Base-by-base conservation (phyloP, 257 asterid species). In the Capsicum baccatum region DNA sequence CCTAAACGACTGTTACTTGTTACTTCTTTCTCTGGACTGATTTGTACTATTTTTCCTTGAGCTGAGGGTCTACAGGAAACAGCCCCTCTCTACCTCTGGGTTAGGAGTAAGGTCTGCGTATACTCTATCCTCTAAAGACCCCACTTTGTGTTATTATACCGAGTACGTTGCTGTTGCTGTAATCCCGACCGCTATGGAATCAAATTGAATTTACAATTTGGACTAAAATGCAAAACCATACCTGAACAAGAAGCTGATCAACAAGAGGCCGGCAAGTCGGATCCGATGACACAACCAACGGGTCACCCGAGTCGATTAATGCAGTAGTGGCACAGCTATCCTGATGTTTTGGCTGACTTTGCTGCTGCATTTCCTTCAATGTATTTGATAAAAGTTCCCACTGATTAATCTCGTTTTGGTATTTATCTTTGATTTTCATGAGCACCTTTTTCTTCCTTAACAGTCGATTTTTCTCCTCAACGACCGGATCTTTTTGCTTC, bases 371-470 rank as follows among this genome's bases (percentile, higher is more conserved):
- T 44, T 81, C 87, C 84, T 66, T 87, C 80, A 94, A 86, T 8
- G 88, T 87, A 92, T 88, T 95, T 87, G 97, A 93, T 84, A 92
- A 88, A 88, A 87, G 95, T 83, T 92, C 96, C 99, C 99, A 94
- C 62, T 84, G 94, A 52, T 83, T 83, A 59, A 95, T 91, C 90
- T 95, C 99, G 2, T 44, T 79, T 52, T 48, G 57, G 50, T 91
- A 92, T 85, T 66, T 90, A 0, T 87, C 89, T 73, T 84, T 90
- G 89, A 94, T 87, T 89, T 93, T 94, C 58, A 92, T 63, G 47
- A 93, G 94, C 3, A 90, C 88, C 66, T 64, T 86, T 87, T 86
- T 95, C 95, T 86, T 91, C 87, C 96, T 80, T 14, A 87, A 86
- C 6, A 89, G 91, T 76, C 90, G 96, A 79, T 87, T 87, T 85